Evolutionary conservation across 495 filamentous ascomycete species (phyloP), one percentile per base, ranked within the genome.

Genomic region (Staphylotrichum tortipilum): DNA sequence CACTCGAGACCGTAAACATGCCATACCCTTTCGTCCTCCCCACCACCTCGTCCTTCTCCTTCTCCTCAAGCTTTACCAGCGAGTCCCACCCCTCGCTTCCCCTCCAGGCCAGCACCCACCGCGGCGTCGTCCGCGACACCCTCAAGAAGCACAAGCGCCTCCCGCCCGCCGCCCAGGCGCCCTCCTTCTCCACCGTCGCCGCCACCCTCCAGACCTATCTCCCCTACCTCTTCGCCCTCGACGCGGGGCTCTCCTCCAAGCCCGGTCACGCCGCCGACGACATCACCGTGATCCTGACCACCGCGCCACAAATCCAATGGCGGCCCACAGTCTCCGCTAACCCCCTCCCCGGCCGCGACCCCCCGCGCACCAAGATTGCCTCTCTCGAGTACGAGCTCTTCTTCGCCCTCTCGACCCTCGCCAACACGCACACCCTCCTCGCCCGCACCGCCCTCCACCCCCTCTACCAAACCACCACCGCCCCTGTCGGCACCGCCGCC

Each of bases 61-160:
- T 94, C 62, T 81, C 86, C 8, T 70, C 79, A 17, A 82, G 74
- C 68, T 80, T 90, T 59, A 71, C 62, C 45, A 84, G 80, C 46
- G 73, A 78, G 44, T 84, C 84, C 2, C 90, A 94, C 61, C 88
- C 90, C 7, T 90, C 90, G 0, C 77, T 95, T 10, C 86, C 87
- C 9, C 75, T 88, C 43, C 74, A 79, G 18, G 80, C 86, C 3
- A 85, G 86, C 35, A 88, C 86, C 12, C 76, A 83, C 53, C 87
- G 91, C 36, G 85, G 84, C 55, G 79, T 89, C 11, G 74, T 92
- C 12, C 79, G 85, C 51, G 79, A 86, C 58, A 77, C 79, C 7
- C 74, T 95, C 23, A 95, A 95, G 60, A 75, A 78, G 49, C 78
- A 92, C 68, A 94, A 92, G 59, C 86, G 85, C 36, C 75, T 91